Evolutionary conservation across 345 rosid genomes (phyloP), one percentile per base, ranked within the genome.

Genomic region (Citrus unshiu): DNA sequence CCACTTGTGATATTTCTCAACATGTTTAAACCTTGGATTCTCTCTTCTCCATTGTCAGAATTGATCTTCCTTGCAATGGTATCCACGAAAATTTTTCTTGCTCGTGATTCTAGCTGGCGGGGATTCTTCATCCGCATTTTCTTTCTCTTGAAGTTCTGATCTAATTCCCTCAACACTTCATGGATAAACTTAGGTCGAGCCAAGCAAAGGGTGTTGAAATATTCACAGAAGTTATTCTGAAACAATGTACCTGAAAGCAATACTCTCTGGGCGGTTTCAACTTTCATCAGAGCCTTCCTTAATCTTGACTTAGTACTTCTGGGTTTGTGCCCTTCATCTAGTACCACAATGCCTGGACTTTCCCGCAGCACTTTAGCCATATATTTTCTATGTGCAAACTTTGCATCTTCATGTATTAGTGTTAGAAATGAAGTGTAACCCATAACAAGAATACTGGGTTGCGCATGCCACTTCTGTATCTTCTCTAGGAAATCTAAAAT

Each of bases 151-250:
- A 85, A 89, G 80, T 93, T 93, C 21, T 90, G 88, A 80, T 95
- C 98, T 72, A 92, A 78, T 73, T 63, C 87, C 85, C 49, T 86
- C 83, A 92, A 77, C 40, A 95, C 95, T 86, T 92, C 98, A 66
- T 82, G 74, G 8, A 91, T 80, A 70, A 95, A 93, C 84, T 89
- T 89, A 0, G 98, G 98, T 75, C 98, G 90, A 21, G 98, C 98
- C 76, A 95, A 83, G 81, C 93, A 92, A 56, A 95, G 88, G 35
- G 98, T 95, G 83, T 95, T 95, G 82, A 93, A 95, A 84, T 95
- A 95, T 80, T 95, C 98, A 65, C 94, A 90, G 84, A 95, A 95
- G 83, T 95, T 95, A 86, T 95, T 95, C 89, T 95, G 98, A 85
- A 95, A 95, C 79, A 95, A 78, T 14, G 98, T 93, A 39, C 97